A percentile compares a stretch with the other conserved stretches of the same genome.
These are phyloP conservation scores for Kazachstania martiniae DNA, from an alignment of 805 yeast species.

Conservation along the genomic window DNA sequence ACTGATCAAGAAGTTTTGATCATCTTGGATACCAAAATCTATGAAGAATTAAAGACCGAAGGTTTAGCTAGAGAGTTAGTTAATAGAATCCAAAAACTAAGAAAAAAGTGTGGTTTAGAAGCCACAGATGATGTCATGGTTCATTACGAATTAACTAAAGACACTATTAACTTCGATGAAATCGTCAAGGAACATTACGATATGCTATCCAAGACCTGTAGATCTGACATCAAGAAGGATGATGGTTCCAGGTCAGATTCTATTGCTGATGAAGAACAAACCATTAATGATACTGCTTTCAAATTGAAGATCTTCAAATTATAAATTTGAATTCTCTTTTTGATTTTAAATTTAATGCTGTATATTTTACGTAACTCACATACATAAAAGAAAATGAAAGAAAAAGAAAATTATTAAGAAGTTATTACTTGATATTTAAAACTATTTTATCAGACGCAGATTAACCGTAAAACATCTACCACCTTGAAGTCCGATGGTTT, in stretches of 20 bases:
- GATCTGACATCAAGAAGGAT: conserved; percentile 37
- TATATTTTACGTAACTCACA: too few species aligned
- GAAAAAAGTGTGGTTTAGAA: conserved; percentile 91
- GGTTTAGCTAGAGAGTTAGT: conserved; percentile 94
- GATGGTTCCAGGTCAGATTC: conserved; percentile 37
- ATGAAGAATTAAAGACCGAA: conserved; percentile 83
- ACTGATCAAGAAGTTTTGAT: conserved; percentile 83
- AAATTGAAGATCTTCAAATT: conserved; percentile 66
- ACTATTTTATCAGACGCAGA: too few species aligned
- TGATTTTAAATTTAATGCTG: too few species aligned
- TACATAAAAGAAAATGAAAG: too few species aligned
- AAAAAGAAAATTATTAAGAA: too few species aligned
- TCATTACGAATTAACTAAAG: conserved; percentile 57
- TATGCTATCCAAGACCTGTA: conserved; percentile 66
- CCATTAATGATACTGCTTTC: conserved; percentile 69
- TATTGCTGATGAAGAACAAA: conserved; percentile 83
- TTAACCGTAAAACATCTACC: too few species aligned
- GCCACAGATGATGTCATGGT: conserved; percentile 92
- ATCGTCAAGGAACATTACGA: conserved; percentile 57
- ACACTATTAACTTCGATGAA: conserved; percentile 50
- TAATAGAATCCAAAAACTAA: conserved; percentile 92
- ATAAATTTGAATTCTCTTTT: conserved; percentile 25
- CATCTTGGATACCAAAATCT: conserved; percentile 76
- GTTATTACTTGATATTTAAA: too few species aligned
- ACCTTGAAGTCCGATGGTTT: too few species aligned